Percentiles rank a stretch among this genome's conserved stretches.
Conservation (phyloP, 257 asterid species). For the Anisodus tanguticus region DNA sequence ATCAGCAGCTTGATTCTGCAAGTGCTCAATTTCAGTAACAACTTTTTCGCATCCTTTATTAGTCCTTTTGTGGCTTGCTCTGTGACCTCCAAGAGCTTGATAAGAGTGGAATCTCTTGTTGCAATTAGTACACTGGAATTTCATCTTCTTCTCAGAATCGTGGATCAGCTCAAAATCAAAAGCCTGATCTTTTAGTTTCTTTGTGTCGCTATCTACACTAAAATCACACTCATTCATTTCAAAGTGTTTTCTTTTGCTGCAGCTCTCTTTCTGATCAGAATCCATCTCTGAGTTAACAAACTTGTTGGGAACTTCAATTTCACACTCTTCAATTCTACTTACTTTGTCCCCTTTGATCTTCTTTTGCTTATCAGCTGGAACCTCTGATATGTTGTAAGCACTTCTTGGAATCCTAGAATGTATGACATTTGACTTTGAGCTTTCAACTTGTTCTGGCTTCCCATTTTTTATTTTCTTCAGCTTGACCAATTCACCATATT, state of each 20-base stretch:
- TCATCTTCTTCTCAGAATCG: constrained; percentile 36
- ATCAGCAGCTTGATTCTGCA: constrained; percentile 39
- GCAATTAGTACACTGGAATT: constrained; percentile 68
- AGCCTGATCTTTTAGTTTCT: constrained; percentile 27
- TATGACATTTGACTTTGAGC: constrained; percentile 29
- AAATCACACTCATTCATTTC: constrained; percentile 32
- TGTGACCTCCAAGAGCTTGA: constrained; percentile 90
- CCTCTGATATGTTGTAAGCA: constrained; percentile 33
- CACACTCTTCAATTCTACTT: constrained; percentile 33
- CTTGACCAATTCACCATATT: constrained; percentile 38
- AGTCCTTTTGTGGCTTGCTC: constrained; percentile 82
- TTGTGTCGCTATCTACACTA: constrained; percentile 27
- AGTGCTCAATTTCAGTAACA: constrained; percentile 42
- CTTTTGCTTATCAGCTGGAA: constrained; percentile 22
- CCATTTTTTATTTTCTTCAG: constrained; percentile 33
- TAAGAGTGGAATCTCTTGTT: constrained; percentile 67
- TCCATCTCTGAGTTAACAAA: constrained; percentile 4
- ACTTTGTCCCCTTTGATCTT: not conserved
- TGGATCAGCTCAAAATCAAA: constrained; percentile 4
- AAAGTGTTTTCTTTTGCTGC: constrained; percentile 48
- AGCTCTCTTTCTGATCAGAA: not conserved
- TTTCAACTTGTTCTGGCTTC: constrained; percentile 29
- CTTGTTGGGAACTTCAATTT: constrained; percentile 43
- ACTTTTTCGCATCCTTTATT: constrained; percentile 64
- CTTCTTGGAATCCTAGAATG: constrained; percentile 38